Conservation (phyloP, 768 basidiomycete species). For the Suillus brevipes region DNA sequence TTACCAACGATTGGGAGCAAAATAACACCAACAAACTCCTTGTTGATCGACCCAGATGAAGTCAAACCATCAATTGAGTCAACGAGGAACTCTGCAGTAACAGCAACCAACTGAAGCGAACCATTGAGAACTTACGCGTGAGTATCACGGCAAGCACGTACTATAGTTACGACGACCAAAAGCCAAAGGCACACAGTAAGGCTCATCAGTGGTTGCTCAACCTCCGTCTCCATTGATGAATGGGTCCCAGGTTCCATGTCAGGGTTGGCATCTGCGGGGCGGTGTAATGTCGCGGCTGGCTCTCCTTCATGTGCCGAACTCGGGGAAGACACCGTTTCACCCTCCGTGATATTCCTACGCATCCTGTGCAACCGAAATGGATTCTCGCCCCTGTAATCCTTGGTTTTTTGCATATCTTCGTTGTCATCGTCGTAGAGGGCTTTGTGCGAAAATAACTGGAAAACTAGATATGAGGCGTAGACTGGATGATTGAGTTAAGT, state of each 20-base stretch:
- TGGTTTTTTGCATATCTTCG: slow-evolving; percentile 40
- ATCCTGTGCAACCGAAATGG: slow-evolving; percentile 22
- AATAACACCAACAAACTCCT: slow-evolving; percentile 85
- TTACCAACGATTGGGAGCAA: slow-evolving; percentile 92
- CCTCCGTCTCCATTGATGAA: slow-evolving; percentile 26
- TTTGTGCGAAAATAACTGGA: slow-evolving; percentile 80
- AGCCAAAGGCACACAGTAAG: slow-evolving; percentile 52
- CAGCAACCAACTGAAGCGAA: slow-evolving; percentile 45
- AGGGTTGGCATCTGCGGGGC: background rate
- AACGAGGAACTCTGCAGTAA: slow-evolving; percentile 70
- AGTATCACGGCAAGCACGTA: slow-evolving; percentile 33
- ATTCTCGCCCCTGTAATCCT: slow-evolving; percentile 42
- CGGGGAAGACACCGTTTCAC: background rate
- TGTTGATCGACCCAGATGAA: slow-evolving; percentile 50
- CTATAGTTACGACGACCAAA: slow-evolving; percentile 60
- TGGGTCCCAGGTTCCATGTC: slow-evolving; percentile 5
- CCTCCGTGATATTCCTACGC: background rate
- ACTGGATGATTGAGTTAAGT: slow-evolving; percentile 40
- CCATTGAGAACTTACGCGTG: background rate
- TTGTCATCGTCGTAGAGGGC: slow-evolving; percentile 61
- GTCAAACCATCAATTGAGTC: slow-evolving; percentile 81
- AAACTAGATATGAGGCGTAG: slow-evolving; percentile 70
- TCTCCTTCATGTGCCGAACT: background rate
- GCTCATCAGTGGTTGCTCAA: slow-evolving; percentile 50
- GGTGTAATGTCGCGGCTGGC: background rate